phyloP scores from a whole-genome alignment of 2,329 filamentous ascomycete species.

The Phaeosphaeriaceae sp. region DNA sequence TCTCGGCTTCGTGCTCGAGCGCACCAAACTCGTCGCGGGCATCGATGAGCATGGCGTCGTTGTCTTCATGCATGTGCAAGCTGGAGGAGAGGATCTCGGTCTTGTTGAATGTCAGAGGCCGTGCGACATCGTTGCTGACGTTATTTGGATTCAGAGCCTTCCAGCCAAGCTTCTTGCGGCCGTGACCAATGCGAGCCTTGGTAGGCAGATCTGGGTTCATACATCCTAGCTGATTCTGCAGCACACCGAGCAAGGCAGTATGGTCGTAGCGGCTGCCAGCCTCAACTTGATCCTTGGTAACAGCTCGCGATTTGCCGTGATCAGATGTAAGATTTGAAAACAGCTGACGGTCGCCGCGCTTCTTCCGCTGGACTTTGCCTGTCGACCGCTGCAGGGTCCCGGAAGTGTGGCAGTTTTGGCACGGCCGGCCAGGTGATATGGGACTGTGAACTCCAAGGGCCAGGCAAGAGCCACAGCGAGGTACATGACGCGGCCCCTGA shows the following conservation, averaged over 20 bases:
- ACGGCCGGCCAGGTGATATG: neutral
- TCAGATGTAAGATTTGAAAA: constrained; percentile 3
- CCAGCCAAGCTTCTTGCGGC: constrained; percentile 17
- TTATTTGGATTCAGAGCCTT: constrained; percentile 28
- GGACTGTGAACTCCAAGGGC: constrained; percentile 1
- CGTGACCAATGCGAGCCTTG: constrained; percentile 11
- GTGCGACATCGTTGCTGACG: constrained; percentile 19
- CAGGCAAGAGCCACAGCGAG: constrained; percentile 4
- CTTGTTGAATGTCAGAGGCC: constrained; percentile 22
- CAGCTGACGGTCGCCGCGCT: constrained; percentile 9
- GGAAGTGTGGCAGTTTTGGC: neutral
- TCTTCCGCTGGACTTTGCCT: constrained; percentile 7
- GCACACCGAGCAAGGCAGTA: constrained; percentile 1
- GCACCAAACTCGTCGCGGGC: neutral
- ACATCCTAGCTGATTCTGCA: constrained; percentile 1
- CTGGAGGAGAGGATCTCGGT: constrained; percentile 14
- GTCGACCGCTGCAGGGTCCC: neutral
- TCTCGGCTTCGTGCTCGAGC: neutral
- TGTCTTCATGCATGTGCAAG: constrained; percentile 1
- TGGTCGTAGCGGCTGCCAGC: constrained; percentile 13
- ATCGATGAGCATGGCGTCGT: neutral
- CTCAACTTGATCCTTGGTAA: constrained; percentile 10
- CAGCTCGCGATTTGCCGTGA: neutral
- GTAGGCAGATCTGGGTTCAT: constrained; percentile 18
- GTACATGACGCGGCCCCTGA: neutral